Percentiles rank a stretch among this genome's conserved stretches.
These are phyloP conservation scores for Bacterosira constricta DNA, from an alignment of 108 stramenopile genomes.

Conservation along the genomic window DNA sequence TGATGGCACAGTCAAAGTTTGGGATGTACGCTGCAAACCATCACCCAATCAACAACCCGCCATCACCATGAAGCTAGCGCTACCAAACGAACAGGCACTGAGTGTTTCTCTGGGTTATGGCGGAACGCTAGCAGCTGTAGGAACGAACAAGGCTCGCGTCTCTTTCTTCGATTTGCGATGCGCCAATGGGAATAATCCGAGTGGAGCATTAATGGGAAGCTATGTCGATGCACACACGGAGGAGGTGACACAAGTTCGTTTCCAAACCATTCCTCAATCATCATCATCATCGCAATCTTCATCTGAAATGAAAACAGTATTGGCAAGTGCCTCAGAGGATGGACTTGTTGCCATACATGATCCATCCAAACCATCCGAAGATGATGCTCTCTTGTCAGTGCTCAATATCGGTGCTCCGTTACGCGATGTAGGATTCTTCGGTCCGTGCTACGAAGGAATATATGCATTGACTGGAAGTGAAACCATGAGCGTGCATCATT, in stretches of 20 bases:
- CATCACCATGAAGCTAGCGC: conserved; percentile 23
- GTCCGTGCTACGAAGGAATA: conserved; percentile 63
- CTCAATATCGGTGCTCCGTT: conserved; percentile 70
- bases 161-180: conserved; percentile 77
- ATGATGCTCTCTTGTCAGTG: conserved; percentile 68
- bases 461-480: conserved; percentile 85
- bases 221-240: conserved; percentile 83
- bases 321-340: conserved; percentile 82
- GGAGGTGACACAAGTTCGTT: conserved; percentile 78
- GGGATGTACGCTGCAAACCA: conserved; percentile 56
- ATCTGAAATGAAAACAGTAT: conserved; percentile 17
- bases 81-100: conserved; percentile 64
- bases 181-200: conserved; percentile 10
- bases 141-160: conserved; percentile 65
- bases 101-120: conserved; percentile 73
- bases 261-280: conserved; percentile 45
- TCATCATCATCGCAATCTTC: conserved; percentile 11
- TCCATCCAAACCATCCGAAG: conserved; percentile 80
- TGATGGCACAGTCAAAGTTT: conserved; percentile 67
- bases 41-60: conserved; percentile 10
- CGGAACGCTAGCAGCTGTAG: conserved; percentile 80
- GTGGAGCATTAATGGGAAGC: conserved; percentile 56
- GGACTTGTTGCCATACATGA: conserved; percentile 78
- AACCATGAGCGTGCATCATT: conserved; percentile 73
- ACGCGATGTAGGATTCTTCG: conserved; percentile 79